Evolutionary conservation across 306 rosid species (phyloP), one percentile per base, ranked within the genome.

Genomic region (Hippophae tibetana): DNA sequence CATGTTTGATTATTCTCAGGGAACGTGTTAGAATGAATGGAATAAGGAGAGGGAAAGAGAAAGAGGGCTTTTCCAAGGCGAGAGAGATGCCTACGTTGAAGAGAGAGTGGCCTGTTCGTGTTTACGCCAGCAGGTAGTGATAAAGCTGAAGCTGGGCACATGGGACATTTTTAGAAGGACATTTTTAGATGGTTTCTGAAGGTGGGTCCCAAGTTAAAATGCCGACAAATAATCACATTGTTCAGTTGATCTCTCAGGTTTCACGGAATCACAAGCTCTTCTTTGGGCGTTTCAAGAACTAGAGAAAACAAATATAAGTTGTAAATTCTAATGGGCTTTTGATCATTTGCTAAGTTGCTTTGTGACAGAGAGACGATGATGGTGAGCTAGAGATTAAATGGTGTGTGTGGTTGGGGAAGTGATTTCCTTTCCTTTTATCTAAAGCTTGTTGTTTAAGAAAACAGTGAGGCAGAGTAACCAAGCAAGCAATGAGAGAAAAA

Each of bases 161-260:
- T 83, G 95, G 86, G 76, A 69, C 57, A 57, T 38, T 42, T 40
- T 52, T 43, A 53, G 55, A 66, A 46, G 11, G 13, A 38, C 57
- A 10, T 62, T 77, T 68, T 70, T 73, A 72, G 73, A 57, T 13
- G 76, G 69, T 78, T 67, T 65, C 25, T 43, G 71, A 56, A 75
- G 9, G 90, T 63, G 87, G 97, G 94, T 64, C 90, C 96, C 64
- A 57, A 57, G 47, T 12, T 48, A 72, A 69, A 69, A 42, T 61
- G 82, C 82, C 71, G 82, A 72, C 78, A 71, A 41, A 18, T 8
- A 45, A 45, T 44, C 41, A 56, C 69, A 57, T 43, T 38, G 11
- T 42, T 54, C 65, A 18, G n/a, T 10, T 68, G 71, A 71, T 67
- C 60, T 72, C 47, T 47, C 63, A 13, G 31, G 58, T 13, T 56